Base-by-base conservation (phyloP, 2,329 filamentous ascomycete genomes). In the Aspergillus persii region DNA sequence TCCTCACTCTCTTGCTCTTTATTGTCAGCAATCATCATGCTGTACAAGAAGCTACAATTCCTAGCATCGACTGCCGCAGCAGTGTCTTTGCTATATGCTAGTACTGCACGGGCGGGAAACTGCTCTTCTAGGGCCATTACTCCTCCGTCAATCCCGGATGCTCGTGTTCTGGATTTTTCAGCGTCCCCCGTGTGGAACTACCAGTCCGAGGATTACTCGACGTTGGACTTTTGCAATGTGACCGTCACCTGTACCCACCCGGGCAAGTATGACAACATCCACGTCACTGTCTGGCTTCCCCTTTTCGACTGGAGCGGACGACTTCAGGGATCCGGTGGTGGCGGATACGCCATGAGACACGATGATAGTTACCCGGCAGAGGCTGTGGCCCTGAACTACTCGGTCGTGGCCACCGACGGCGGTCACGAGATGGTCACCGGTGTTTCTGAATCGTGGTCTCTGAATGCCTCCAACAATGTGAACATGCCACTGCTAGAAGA, bases 241-340 rank as follows among this genome's bases (percentile, higher is more conserved):
- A 77, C 72, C 2, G 68, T 77, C 3, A 67, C 66, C 7, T 76
- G 76, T 59, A 76, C 71, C 0, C 76, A 77, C 59, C 71, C 71
- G 0, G 74, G 74, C 3, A 64, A 69, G 57, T 59, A 73, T 41
- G 76, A 77, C 54, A 64, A 36, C 1, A 66, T 77, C 53, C 64
- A 66, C 33, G 68, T 70, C 18, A 63, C 71, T 39, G 52, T 73
- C 3, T 73, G 69, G 67, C 66, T 78, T 0, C 76, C 76, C 5
- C 33, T 65, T 2, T 48, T 65, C 4, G 61, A 62, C 26, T 78
- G 73, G 74, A 77, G 76, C 50, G 65, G 70, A 3, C 71, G 75
- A 3, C 72, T 80, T 39, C 66, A 69, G 49, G 74, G 69, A 15
- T 61, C 72, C 0, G 79, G 79, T 2, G 78, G 77, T 2, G 76